Evolutionary conservation across 2,329 filamentous ascomycete genomes (phyloP), one percentile per base, ranked within the genome.

Genomic region (Nemania abortiva): DNA sequence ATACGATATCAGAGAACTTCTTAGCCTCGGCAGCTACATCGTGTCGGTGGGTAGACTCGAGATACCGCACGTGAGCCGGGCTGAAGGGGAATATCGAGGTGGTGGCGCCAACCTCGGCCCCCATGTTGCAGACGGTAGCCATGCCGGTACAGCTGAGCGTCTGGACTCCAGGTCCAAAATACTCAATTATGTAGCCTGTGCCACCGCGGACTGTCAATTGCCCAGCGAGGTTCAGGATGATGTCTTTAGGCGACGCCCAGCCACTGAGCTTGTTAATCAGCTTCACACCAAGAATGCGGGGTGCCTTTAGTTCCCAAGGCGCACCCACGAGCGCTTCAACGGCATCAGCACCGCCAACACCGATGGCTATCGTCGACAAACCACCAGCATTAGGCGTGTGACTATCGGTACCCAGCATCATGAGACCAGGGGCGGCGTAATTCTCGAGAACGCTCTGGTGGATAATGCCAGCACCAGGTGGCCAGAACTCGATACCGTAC

Each of bases 351-450:
- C 96, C 96, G 78, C 96, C 96, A 39, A 99, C 96, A 80, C 96
- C 96, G 79, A 99, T 98, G 9, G 96, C 96, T 76, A 98, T 94
- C 3, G 94, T 95, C 74, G 92, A 94, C 63, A 98, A 85, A 68
- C 96, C 96, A 75, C 96, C 96, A n/a, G 94, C 96, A 79, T 98
- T 99, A 52, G 96, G 96, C 54, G 94, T 98, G 82, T 99, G 96
- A 77, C 93, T 97, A 82, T 99, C 96, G 34, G 96, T 99, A 65
- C 96, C 96, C 49, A 99, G 88, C 94, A 99, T 98, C 95, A 99
- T 98, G 75, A 98, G 83, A 58, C 96, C 96, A 22, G 96, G 96
- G n/a, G 95, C 90, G 39, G 95, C 93, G 79, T 99, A 99, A 83
- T 99, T 98, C 85, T 99, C 96, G 75, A 99, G 83, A 24, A 99